These are phyloP conservation scores for Borealophlyctis nickersoniae DNA, from an alignment of 192 early-diverging fungal species.

Conservation along the genomic window DNA sequence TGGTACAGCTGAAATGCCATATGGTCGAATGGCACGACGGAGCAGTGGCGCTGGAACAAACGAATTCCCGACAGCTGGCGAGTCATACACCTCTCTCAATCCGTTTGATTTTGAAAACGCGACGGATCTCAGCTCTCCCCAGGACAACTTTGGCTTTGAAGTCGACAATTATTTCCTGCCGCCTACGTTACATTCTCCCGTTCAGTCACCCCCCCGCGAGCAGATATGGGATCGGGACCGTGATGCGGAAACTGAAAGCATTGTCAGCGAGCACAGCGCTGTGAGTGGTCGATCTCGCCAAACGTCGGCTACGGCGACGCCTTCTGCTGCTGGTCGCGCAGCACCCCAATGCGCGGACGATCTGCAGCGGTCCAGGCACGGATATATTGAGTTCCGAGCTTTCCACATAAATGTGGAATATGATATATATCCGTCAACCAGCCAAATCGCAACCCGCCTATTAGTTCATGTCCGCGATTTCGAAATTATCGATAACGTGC, in stretches of 20 bases:
- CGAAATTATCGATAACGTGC: constrained; percentile 76
- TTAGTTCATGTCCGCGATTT: constrained; percentile 54
- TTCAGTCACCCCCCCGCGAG: neutral
- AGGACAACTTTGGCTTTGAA: constrained; percentile 14
- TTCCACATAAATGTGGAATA: constrained; percentile 51
- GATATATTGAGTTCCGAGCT: constrained; percentile 50
- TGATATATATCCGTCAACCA: constrained; percentile 46
- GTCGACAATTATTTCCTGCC: constrained; percentile 17
- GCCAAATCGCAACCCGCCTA: constrained; percentile 48
- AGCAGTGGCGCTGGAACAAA: neutral
- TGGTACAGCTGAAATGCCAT: neutral
- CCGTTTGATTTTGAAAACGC: constrained; percentile 10
- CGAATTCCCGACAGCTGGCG: constrained; percentile 10
- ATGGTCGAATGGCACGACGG: neutral
- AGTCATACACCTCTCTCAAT: constrained; percentile 6
- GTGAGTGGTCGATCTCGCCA: constrained; percentile 4
- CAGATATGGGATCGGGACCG: constrained; percentile 6
- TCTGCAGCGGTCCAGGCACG: constrained; percentile 40
- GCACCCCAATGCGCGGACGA: constrained; percentile 37
- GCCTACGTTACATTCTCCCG: constrained; percentile 18
- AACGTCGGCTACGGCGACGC: neutral
- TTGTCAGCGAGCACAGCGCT: constrained; percentile 8
- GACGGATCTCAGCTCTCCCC: neutral
- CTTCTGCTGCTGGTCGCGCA: constrained; percentile 8
- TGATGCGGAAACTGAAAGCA: constrained; percentile 14